These are phyloP conservation scores for Williopsis jadinii DNA, from an alignment of 1,139 yeast species.

Conservation along the genomic window DNA sequence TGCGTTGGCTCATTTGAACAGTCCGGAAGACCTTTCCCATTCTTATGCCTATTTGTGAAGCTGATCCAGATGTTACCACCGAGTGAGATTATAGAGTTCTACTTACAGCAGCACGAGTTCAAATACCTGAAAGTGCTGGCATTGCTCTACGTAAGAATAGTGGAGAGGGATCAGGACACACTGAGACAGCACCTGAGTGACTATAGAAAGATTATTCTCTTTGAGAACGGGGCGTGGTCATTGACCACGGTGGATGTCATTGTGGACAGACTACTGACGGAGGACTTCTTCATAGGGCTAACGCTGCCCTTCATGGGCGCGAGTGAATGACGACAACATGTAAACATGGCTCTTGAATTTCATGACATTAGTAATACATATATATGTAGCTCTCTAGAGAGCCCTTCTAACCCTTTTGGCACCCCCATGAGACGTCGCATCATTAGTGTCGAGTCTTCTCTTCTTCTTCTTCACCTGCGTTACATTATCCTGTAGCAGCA, in stretches of 20 bases:
- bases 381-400: constrained; percentile 1
- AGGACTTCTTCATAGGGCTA: constrained; percentile 42
- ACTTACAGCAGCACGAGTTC: constrained; percentile 42
- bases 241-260: constrained; percentile 42
- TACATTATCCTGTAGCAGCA: constrained; percentile 53
- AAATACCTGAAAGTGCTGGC: constrained; percentile 49
- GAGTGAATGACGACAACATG: constrained; percentile 1
- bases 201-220: constrained; percentile 35
- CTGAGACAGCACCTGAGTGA: constrained; percentile 40
- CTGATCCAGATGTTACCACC: constrained; percentile 48
- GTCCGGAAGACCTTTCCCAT: constrained; percentile 43
- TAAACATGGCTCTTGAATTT: neutral
- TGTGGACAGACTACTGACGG: constrained; percentile 37
- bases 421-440: neutral
- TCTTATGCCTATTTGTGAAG: constrained; percentile 47
- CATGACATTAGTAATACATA: neutral
- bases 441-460: constrained; percentile 4
- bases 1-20: constrained; percentile 40
- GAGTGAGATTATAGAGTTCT: constrained; percentile 35
- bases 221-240: constrained; percentile 27
- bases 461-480: constrained; percentile 25
- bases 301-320: constrained; percentile 34
- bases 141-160: constrained; percentile 41
- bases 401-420: constrained; percentile 28
- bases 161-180: constrained; percentile 27